A percentile compares a stretch with the other conserved stretches of the same genome.
phyloP scores from a whole-genome alignment of 805 yeast species.

The Scheffersomyces ergatensis region DNA sequence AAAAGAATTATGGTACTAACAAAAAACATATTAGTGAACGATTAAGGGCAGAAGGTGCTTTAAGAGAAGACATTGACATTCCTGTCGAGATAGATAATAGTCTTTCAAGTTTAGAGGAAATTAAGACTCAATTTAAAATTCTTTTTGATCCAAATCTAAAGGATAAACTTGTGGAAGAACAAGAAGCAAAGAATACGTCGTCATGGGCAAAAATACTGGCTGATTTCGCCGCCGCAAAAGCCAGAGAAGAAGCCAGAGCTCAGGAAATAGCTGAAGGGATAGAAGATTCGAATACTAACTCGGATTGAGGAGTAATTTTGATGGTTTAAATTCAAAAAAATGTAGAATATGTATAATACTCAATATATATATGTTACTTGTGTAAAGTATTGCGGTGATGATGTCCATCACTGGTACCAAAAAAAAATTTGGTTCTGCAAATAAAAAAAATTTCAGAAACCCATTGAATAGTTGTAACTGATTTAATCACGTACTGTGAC shows the following conservation, averaged over 20 bases:
- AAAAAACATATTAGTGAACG: slow-evolving; percentile 43
- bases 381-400: not conserved
- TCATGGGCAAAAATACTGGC: slow-evolving; percentile 2
- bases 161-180: slow-evolving; percentile 5
- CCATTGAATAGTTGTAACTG: not conserved
- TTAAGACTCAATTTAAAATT: slow-evolving; percentile 27
- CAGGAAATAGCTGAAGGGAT: too few species aligned
- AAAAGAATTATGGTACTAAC: slow-evolving; percentile 5
- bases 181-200: not conserved
- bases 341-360: too few species aligned
- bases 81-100: slow-evolving; percentile 39
- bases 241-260: slow-evolving; percentile 1
- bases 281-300: too few species aligned
- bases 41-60: slow-evolving; percentile 60
- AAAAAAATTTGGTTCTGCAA: too few species aligned
- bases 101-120: slow-evolving; percentile 39
- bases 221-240: too few species aligned
- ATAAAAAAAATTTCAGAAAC: not conserved
- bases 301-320: too few species aligned
- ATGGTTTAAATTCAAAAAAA: too few species aligned
- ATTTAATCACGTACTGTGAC: not conserved
- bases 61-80: slow-evolving; percentile 58
- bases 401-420: not conserved
- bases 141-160: slow-evolving; percentile 28
- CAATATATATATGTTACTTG: not conserved